Base-by-base conservation (phyloP, 2,329 filamentous ascomycete genomes). In the Alternaria ethzedia region DNA sequence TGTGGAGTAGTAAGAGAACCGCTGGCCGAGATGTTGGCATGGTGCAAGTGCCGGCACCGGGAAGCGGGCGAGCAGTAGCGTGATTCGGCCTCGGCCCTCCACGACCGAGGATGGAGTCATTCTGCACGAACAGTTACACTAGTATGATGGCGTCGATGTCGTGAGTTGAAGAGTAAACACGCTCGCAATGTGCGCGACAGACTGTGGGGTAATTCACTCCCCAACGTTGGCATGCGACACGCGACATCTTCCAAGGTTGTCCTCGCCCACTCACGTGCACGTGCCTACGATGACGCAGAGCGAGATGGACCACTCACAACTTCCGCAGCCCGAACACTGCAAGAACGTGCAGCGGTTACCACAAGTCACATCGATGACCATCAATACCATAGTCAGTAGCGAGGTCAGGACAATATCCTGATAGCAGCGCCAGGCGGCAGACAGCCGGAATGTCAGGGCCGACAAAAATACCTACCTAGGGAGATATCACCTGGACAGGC, bases 11-110 rank as follows among this genome's bases (percentile, higher is more conserved):
- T 7, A 47, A 25, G 45, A 47, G 45, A 26, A 25, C 21, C 20
- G 45, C 45, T 47, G 45, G 21, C 21, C 21, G 21, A 47, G 45
- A 47, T 25, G 45, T 25, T 25, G 21, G 12, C 23, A 25, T 47
- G 21, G 21, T 25, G 45, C 45, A 47, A 47, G 21, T 23, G 44
- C 12, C 44, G 21, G 44, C 20, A 46, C 44, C 20, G 10, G 20
- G 20, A 47, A 47, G 45, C 45, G 45, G 21, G 45, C 21, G 45
- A 47, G 45, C 21, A 47, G 21, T 47, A 47, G 45, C 45, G 45
- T 47, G 45, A 25, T 25, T 25, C 45, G 45, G 45, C 45, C 21
- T 47, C 45, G 45, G 45, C 21, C 15, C 13, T 47, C 45, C 45
- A 21, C 21, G 45, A 47, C 45, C 45, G 45, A 47, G 21, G 45